Evolutionary conservation across 2,329 filamentous ascomycete species (phyloP).

Genomic region (Fusarium abutilonis): DNA sequence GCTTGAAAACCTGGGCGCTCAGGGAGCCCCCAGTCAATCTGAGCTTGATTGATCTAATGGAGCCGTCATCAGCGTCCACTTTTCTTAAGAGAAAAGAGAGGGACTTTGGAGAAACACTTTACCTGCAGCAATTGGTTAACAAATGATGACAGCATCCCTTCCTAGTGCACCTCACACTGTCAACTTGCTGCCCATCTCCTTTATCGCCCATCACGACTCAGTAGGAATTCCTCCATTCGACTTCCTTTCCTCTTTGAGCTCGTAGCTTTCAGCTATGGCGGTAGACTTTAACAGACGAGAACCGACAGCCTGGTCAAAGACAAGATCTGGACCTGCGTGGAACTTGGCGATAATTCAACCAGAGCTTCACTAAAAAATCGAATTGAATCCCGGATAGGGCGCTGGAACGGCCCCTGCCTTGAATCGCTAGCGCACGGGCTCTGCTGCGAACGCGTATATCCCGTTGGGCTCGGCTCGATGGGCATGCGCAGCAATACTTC

Average conservation of each 20-base stretch:
- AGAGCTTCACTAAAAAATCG: slow-evolving; percentile 1
- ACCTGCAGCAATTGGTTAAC: slow-evolving; percentile 29
- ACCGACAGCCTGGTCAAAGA: slow-evolving; percentile 10
- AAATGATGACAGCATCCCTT: slow-evolving; percentile 15
- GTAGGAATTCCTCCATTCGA: slow-evolving; percentile 5
- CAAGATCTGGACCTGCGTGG: slow-evolving; percentile 18
- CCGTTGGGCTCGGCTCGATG: slow-evolving; percentile 10
- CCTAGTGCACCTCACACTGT: not conserved
- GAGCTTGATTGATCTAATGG: slow-evolving; percentile 8
- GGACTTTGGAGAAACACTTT: slow-evolving; percentile 32
- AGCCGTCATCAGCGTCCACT: slow-evolving; percentile 33
- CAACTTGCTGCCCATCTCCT: slow-evolving; percentile 1
- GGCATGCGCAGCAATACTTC: slow-evolving; percentile 15
- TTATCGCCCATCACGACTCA: slow-evolving; percentile 6
- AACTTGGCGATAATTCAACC: slow-evolving; percentile 17
- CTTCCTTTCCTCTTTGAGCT: slow-evolving; percentile 7
- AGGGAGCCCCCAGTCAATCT: slow-evolving; percentile 9
- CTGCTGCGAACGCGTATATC: slow-evolving; percentile 7
- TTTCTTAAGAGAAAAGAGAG: slow-evolving; percentile 7
- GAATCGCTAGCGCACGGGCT: slow-evolving; percentile 30
- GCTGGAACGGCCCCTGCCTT: slow-evolving; percentile 38
- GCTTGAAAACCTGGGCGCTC: slow-evolving; percentile 17
- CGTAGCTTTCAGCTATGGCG: slow-evolving; percentile 19
- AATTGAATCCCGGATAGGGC: slow-evolving; percentile 23
- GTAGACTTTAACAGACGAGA: slow-evolving; percentile 13